A percentile compares a stretch with the other conserved stretches of the same genome.
Conservation (phyloP, 2,329 filamentous ascomycete genomes). For the Beauveria caledonica region DNA sequence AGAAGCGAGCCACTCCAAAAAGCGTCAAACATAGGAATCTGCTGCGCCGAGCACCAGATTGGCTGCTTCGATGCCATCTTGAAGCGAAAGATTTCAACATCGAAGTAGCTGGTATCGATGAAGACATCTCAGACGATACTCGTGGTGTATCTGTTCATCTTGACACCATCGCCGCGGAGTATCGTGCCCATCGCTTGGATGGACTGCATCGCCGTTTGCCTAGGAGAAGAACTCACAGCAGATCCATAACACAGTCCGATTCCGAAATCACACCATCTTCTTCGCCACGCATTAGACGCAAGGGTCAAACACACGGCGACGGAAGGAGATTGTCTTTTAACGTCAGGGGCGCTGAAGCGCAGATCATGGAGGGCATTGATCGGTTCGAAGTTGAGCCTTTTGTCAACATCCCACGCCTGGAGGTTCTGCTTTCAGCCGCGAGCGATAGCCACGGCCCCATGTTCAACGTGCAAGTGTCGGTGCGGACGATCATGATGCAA, state of each 20-base stretch:
- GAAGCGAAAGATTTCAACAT: conserved; percentile 84
- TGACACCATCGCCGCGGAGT: conserved; percentile 81
- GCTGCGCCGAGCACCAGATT: conserved; percentile 68
- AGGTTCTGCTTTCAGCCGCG: conserved; percentile 74
- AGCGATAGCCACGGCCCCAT: conserved; percentile 83
- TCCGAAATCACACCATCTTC: conserved; percentile 44
- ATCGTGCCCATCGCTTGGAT: conserved; percentile 72
- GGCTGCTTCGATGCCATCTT: conserved; percentile 76
- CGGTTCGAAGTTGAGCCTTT: conserved; percentile 81
- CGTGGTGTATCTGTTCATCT: conserved; percentile 80
- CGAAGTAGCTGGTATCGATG: conserved; percentile 83
- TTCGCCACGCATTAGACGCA: conserved; percentile 39
- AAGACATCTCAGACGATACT: conserved; percentile 71
- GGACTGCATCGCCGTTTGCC: conserved; percentile 47
- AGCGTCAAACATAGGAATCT: conserved; percentile 54
- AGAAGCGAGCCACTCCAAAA: conserved; percentile 42
- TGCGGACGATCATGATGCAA: conserved; percentile 70
- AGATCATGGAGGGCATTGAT: conserved; percentile 81
- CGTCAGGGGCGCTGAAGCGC: conserved; percentile 75
- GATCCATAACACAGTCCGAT: conserved; percentile 60
- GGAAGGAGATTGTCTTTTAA: conserved; percentile 76
- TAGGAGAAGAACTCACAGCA: conserved; percentile 66
- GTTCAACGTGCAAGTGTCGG: conserved; percentile 76
- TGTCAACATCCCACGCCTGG: conserved; percentile 75
- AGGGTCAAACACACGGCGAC: conserved; percentile 54